phyloP scores from a whole-genome alignment of 768 basidiomycete species.

The Collybia sp. region DNA sequence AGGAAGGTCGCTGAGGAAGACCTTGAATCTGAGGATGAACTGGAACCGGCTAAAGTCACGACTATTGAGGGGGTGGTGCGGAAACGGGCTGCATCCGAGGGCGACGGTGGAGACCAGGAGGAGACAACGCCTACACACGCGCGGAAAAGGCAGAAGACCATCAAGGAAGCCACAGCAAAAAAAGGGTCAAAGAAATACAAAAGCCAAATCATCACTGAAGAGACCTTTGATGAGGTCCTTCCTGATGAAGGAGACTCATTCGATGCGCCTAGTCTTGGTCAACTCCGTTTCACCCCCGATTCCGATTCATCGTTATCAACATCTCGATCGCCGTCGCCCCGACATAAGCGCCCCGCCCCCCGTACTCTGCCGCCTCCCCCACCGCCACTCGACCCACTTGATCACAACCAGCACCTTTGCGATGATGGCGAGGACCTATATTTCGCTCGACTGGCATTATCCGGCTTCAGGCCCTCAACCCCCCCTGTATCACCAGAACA shows the following conservation, averaged over 20 bases:
- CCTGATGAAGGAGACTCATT: constrained; percentile 41
- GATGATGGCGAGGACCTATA: constrained; percentile 90
- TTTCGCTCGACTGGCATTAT: constrained; percentile 61
- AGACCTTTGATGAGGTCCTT: constrained; percentile 46
- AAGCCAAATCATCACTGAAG: constrained; percentile 19
- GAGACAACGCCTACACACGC: constrained; percentile 16
- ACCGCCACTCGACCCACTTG: constrained; percentile 44
- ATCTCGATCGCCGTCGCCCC: constrained; percentile 48
- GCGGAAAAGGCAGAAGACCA: constrained; percentile 39
- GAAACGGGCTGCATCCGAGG: constrained; percentile 43
- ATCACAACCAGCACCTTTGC: constrained; percentile 55
- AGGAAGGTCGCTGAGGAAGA: constrained; percentile 36
- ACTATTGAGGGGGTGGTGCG: constrained; percentile 26
- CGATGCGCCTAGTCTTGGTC: constrained; percentile 43
- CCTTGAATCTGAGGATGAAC: constrained; percentile 60
- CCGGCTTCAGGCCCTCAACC: constrained; percentile 26
- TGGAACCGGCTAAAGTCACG: constrained; percentile 24
- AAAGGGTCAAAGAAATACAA: constrained; percentile 39
- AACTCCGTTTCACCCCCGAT: constrained; percentile 41
- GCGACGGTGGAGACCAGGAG: constrained; percentile 28
- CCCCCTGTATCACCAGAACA: constrained; percentile 10
- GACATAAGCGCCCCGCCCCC: constrained; percentile 25
- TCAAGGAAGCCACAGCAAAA: constrained; percentile 25
- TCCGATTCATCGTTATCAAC: constrained; percentile 42
- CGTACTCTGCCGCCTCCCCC: constrained; percentile 36